These are phyloP conservation scores for Calonectria leucothoes DNA, from an alignment of 2,329 filamentous ascomycete genomes.

Conservation along the genomic window DNA sequence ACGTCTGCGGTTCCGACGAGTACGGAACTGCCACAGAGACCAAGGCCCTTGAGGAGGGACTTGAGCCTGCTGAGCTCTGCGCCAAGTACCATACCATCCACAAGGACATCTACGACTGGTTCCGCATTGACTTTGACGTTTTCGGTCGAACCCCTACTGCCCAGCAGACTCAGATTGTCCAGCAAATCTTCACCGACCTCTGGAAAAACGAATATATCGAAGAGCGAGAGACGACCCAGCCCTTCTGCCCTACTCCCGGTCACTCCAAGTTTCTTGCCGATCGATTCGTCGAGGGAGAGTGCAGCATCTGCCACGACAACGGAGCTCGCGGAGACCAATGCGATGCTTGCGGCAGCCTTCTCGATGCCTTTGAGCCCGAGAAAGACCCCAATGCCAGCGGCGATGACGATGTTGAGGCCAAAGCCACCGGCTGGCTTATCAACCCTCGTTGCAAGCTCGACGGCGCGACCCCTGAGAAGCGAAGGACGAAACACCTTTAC, in stretches of 20 bases:
- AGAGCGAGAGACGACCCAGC: constrained; percentile 88
- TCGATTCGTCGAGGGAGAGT: constrained; percentile 85
- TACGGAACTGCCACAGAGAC: constrained; percentile 97
- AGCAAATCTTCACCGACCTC: constrained; percentile 90
- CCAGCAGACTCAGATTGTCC: constrained; percentile 92
- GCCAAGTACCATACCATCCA: constrained; percentile 93
- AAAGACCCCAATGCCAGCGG: constrained; percentile 49
- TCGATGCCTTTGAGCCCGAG: constrained; percentile 74
- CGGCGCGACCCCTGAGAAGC: constrained; percentile 80
- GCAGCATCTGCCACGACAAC: constrained; percentile 77
- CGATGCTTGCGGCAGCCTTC: constrained; percentile 77
- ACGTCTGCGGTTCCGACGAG: constrained; percentile 89
- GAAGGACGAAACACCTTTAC: constrained; percentile 91
- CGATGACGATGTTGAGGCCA: constrained; percentile 48
- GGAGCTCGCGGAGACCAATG: constrained; percentile 81
- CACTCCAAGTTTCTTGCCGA: constrained; percentile 85
- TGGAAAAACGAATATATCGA: constrained; percentile 89
- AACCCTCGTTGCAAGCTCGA: constrained; percentile 94
- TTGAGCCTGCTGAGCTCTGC: constrained; percentile 86
- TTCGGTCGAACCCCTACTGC: constrained; percentile 93
- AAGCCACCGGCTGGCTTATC: constrained; percentile 67
- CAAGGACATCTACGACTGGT: constrained; percentile 94
- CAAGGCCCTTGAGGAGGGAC: constrained; percentile 88
- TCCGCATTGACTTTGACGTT: constrained; percentile 93
- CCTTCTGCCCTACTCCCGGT: constrained; percentile 79